Evolutionary conservation across 2,329 filamentous ascomycete species (phyloP), one percentile per base, ranked within the genome.

Genomic region (Phaeomoniella chlamydospora): DNA sequence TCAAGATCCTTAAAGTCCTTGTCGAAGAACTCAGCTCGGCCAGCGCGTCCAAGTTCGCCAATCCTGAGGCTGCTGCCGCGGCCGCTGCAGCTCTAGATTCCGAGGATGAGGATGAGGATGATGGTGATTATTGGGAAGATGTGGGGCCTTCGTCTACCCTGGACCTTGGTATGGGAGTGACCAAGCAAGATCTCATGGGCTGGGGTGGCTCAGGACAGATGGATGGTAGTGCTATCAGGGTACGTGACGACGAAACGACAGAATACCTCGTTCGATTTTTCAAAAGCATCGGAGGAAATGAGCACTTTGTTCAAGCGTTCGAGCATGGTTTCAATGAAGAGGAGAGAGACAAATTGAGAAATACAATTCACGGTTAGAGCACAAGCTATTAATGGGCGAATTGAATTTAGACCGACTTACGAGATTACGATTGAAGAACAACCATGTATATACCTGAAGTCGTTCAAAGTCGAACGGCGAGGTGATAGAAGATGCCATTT

Each of bases 1-100:
- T 98, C 51, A 98, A 98, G 64, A 94, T 98, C 41, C 64, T 96
- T 58, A 98, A 98, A 65, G 80, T 96, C 3, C 73, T 98, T 5
- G 80, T 96, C 33, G 85, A 94, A 52, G 90, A 98, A 60, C 73
- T 98, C 3, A 67, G 82, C 4, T 85, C 83, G 0, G 84, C 86
- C 2, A 78, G 82, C 3, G 84, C 83, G 10, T 57, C 46, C 41
- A 54, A 55, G 31, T 56, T 59, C 33, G 55, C 57, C 18, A 43
- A 65, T 40, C 63, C 63, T 34, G 70, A 75, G 35, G 65, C 77
- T 1, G 72, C 74, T 30, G 61, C 67, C 3, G 64, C 63, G 2
- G 72, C 74, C 0, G 77, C 75, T 0, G 70, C 73, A 0, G 74
- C 74, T 0, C 65, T 71, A 2, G 67, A 72, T 4, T 70, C 69